Evolutionary conservation across 768 basidiomycete genomes (phyloP).

Genomic region (Rhodosporidiobolus odoratus): DNA sequence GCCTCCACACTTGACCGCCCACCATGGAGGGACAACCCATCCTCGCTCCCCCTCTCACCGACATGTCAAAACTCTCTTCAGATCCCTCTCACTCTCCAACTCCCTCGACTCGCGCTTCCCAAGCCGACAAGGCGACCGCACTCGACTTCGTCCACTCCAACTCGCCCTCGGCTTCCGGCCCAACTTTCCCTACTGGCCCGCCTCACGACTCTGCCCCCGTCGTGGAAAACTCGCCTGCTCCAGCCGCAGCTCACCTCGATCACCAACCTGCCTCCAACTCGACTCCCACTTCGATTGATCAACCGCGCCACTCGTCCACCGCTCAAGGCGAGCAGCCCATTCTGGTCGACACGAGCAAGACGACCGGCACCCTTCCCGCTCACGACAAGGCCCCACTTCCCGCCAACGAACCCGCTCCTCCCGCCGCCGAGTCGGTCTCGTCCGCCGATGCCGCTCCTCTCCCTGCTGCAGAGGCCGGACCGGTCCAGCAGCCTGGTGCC

Average conservation of each 20-base stretch:
- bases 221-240: conserved; percentile 5
- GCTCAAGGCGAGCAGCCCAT: background rate
- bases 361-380: background rate
- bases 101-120: background rate
- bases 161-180: background rate
- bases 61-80: background rate
- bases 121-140: background rate
- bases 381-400: conserved; percentile 25
- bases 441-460: conserved; percentile 1
- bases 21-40: background rate
- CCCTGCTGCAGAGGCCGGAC: conserved; percentile 12
- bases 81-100: background rate
- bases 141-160: background rate
- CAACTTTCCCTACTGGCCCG: background rate
- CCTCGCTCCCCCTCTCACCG: background rate
- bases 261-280: background rate
- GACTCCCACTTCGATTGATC: too few species aligned
- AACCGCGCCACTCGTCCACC: too few species aligned
- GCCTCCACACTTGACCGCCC: background rate
- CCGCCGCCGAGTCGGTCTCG: conserved; percentile 3
- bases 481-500: background rate
- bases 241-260: background rate
- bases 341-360: conserved; percentile 3
- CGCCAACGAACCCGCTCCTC: conserved; percentile 14
- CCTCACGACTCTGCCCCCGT: background rate